Conservation (phyloP, 2,329 filamentous ascomycete genomes). For the Penicillium sp. region DNA sequence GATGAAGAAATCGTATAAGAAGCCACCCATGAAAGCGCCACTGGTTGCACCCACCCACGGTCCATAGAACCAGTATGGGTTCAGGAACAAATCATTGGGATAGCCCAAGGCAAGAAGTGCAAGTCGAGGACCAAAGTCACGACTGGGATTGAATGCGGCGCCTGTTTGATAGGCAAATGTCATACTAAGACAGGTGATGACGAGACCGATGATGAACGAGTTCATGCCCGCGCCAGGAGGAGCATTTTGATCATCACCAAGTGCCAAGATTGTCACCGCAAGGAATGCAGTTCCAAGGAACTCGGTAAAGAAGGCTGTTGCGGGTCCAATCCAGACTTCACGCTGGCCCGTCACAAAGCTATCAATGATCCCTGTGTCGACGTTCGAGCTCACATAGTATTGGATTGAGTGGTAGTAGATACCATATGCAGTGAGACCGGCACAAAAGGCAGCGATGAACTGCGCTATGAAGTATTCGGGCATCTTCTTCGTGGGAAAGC, state of each 20-base stretch:
- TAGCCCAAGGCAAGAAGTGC: slow-evolving; percentile 45
- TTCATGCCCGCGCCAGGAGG: slow-evolving; percentile 49
- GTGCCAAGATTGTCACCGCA: slow-evolving; percentile 40
- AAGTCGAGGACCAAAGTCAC: slow-evolving; percentile 48
- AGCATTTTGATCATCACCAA: slow-evolving; percentile 45
- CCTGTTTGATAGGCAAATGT: slow-evolving; percentile 47
- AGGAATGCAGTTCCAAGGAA: slow-evolving; percentile 43
- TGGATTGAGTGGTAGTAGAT: slow-evolving; percentile 36
- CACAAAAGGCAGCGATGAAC: slow-evolving; percentile 49
- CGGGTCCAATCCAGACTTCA: slow-evolving; percentile 33
- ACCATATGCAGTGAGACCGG: slow-evolving; percentile 44
- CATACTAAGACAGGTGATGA: slow-evolving; percentile 32
- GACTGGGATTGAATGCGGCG: slow-evolving; percentile 45
- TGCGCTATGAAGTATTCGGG: slow-evolving; percentile 49
- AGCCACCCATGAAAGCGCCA: slow-evolving; percentile 42
- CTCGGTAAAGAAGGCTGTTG: slow-evolving; percentile 46
- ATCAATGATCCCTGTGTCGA: slow-evolving; percentile 29
- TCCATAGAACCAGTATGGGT: slow-evolving; percentile 46
- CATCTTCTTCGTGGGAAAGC: slow-evolving; percentile 50
- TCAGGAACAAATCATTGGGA: slow-evolving; percentile 37
- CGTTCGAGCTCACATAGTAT: slow-evolving; percentile 30
- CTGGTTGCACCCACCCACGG: slow-evolving; percentile 38
- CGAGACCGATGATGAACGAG: slow-evolving; percentile 46
- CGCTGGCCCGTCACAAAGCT: slow-evolving; percentile 46
- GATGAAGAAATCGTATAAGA: slow-evolving; percentile 49